phyloP scores from a whole-genome alignment of 1,139 yeast species.

The Saccharomyces hybrid region DNA sequence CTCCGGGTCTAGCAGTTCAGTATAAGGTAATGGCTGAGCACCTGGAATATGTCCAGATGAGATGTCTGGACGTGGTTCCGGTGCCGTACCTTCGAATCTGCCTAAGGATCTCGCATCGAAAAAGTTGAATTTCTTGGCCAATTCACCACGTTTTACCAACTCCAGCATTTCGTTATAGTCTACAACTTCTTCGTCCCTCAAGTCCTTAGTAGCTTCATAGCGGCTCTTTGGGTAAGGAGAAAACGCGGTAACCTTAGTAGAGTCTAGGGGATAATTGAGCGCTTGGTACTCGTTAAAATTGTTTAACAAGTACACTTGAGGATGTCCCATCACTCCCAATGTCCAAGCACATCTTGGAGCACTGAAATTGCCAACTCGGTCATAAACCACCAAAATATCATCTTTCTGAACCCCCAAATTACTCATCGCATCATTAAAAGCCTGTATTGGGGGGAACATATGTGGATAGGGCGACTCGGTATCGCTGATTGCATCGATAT shows the following conservation, averaged over 20 bases:
- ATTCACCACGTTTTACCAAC: conserved; percentile 42
- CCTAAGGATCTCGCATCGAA: conserved; percentile 77
- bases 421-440: conserved; percentile 48
- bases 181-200: conserved; percentile 58
- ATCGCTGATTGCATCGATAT: conserved; percentile 64
- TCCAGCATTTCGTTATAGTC: conserved; percentile 40
- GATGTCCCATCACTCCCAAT: conserved; percentile 68
- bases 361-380: conserved; percentile 73
- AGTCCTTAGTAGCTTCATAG: conserved; percentile 43
- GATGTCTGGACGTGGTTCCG: conserved; percentile 84
- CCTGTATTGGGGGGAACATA: conserved; percentile 63
- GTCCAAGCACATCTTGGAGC: conserved; percentile 93
- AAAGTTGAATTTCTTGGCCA: conserved; percentile 43
- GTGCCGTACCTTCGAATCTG: conserved; percentile 67
- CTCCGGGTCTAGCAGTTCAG: conserved; percentile 45
- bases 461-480: conserved; percentile 64
- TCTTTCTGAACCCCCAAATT: conserved; percentile 36
- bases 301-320: conserved; percentile 57
- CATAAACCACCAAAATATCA: conserved; percentile 75
- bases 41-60: conserved; percentile 87
- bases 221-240: conserved; percentile 36
- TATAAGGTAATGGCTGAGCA: conserved; percentile 69
- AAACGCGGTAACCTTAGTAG: conserved; percentile 14
- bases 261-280: conserved; percentile 37
- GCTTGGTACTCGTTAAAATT: conserved; percentile 50